phyloP scores from a whole-genome alignment of 164 flowering plant genomes.

The Nymphaea colorata region DNA sequence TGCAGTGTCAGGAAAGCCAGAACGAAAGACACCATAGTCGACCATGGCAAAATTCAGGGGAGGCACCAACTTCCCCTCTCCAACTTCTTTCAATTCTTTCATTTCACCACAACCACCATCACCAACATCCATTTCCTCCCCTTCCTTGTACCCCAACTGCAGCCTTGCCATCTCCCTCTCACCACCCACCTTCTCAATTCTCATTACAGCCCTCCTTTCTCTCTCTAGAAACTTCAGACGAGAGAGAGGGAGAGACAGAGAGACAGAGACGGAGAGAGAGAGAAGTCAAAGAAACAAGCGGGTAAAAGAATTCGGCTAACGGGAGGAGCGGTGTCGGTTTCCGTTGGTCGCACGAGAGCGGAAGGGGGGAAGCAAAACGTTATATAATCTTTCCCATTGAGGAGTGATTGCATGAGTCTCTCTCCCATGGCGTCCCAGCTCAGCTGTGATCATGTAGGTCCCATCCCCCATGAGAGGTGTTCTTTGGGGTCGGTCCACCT shows the following conservation, averaged over 20 bases:
- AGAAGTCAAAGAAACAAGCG: not conserved
- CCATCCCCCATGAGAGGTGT: not conserved
- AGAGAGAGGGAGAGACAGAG: not conserved
- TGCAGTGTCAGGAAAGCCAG: conserved; percentile 78
- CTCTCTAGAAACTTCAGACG: not conserved
- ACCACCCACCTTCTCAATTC: not conserved
- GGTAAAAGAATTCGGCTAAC: not conserved
- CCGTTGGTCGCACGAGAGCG: not conserved
- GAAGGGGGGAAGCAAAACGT: not conserved
- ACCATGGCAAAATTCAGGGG: conserved; percentile 91
- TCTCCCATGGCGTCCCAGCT: not conserved
- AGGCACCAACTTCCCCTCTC: conserved; percentile 30
- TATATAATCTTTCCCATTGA: not conserved
- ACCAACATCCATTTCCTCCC: not conserved
- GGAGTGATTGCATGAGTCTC: not conserved
- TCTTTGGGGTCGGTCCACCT: too few species aligned
- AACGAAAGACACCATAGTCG: conserved; percentile 74
- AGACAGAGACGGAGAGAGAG: not conserved
- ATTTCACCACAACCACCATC: conserved; percentile 3
- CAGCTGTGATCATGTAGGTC: not conserved
- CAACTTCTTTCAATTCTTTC: conserved; percentile 15
- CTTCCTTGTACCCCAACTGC: conserved; percentile 2
- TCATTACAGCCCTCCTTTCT: not conserved
- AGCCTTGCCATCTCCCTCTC: conserved; percentile 13
- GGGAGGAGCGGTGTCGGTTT: not conserved